phyloP scores from a whole-genome alignment of 2,329 filamentous ascomycete species.

The Xylariaceae sp. region DNA sequence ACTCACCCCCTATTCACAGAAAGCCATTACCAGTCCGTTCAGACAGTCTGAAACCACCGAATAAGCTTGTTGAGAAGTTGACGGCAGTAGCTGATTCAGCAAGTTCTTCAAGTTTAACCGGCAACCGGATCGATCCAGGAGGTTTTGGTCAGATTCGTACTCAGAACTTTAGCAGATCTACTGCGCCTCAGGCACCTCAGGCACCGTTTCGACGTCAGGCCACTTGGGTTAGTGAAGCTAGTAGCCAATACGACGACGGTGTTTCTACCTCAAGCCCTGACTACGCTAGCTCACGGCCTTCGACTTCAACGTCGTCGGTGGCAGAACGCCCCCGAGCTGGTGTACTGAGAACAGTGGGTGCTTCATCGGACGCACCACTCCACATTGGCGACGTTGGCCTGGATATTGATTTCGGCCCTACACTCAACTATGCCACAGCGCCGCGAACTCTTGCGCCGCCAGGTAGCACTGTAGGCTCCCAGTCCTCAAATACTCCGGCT shows the following conservation, averaged over 20 bases:
- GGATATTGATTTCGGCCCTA: conserved; percentile 81
- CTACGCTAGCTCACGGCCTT: conserved; percentile 66
- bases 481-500: conserved; percentile 33
- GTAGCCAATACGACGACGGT: conserved; percentile 54
- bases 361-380: conserved; percentile 29
- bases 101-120: conserved; percentile 37
- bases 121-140: conserved; percentile 42
- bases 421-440: conserved; percentile 54
- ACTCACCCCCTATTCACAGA: conserved; percentile 42
- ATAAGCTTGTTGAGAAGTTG: conserved; percentile 35
- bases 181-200: conserved; percentile 7
- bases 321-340: conserved; percentile 69
- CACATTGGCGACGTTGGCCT: conserved; percentile 33
- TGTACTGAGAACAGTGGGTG: conserved; percentile 71
- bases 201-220: conserved; percentile 31
- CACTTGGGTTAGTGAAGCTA: conserved; percentile 35
- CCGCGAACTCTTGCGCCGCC: conserved; percentile 23
- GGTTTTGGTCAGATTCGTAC: conserved; percentile 44
- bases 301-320: conserved; percentile 45
- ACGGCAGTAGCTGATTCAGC: conserved; percentile 35
- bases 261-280: conserved; percentile 65
- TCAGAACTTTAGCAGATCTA: conserved; percentile 29
- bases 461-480: conserved; percentile 15
- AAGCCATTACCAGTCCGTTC: conserved; percentile 47
- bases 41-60: conserved; percentile 35